A percentile compares a stretch with the other conserved stretches of the same genome.
Evolutionary conservation across 176 grass and related monocot genomes (phyloP).

Genomic region (Zea mays): Zm-B73-REFERENCE-NAM-5.0 NC_050104.1:117789001-117789500

Average conservation of each 20-base stretch:
- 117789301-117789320: slow-evolving; percentile 66
- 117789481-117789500: slow-evolving; percentile 64
- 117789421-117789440: slow-evolving; percentile 50
- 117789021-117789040: slow-evolving; percentile 72
- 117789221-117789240: slow-evolving; percentile 82
- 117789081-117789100: slow-evolving; percentile 58
- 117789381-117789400: slow-evolving; percentile 61
- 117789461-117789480: slow-evolving; percentile 69
- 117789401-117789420: slow-evolving; percentile 61
- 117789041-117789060: slow-evolving; percentile 79
- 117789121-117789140: slow-evolving; percentile 60
- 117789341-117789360: slow-evolving; percentile 42
- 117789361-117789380: slow-evolving; percentile 51
- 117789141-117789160: slow-evolving; percentile 66
- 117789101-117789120: slow-evolving; percentile 74
- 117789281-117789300: slow-evolving; percentile 70
- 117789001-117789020: slow-evolving; percentile 55
- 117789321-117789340: slow-evolving; percentile 54
- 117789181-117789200: slow-evolving; percentile 71
- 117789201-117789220: slow-evolving; percentile 78
- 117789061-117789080: slow-evolving; percentile 94
- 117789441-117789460: slow-evolving; percentile 58
- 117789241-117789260: slow-evolving; percentile 63
- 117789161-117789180: slow-evolving; percentile 47
- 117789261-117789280: slow-evolving; percentile 59